Base-by-base conservation (phyloP, 2,329 filamentous ascomycete genomes). In the Reticulascus tulasneorum region DNA sequence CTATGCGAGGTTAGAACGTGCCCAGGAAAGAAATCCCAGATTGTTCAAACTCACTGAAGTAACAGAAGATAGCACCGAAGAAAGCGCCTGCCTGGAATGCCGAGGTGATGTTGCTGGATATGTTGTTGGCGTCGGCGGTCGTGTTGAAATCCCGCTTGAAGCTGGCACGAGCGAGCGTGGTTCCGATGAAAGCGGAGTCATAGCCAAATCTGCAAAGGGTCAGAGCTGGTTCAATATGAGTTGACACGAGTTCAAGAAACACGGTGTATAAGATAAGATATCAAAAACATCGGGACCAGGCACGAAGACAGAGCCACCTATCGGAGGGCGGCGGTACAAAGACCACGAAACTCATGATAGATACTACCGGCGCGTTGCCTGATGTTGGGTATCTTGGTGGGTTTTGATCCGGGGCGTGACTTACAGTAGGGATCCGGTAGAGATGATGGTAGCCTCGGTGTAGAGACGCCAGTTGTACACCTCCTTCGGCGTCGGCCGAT, bases 401-500 rank as follows among this genome's bases (percentile, higher is more conserved):
- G 8, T 18, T 18, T 19, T 29, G 16, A 5, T 19, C 30, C n/a
- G n/a, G n/a, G n/a, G n/a, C n/a, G n/a, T n/a, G n/a, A 40, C 58
- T 40, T 47, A 63, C 55, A 68, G 57, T 12, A 68, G 30, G 2
- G 64, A 66, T 11, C 71, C 70, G 13, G 66, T 67, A 5, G 70
- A 63, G 29, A 74, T 71, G 20, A 73, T 58, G n/a, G 64, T 48
- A 0, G 67, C 63, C 29, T 69, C 63, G 6, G 54, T 57, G 46
- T 75, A 75, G 16, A 75, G 53, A 4, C 64, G 60, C 64, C 64
- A 69, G 43, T 74, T 75, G 54, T 74, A 74, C 44, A 76, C 72
- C 54, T 74, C 69, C 40, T 65, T 62, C 15, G 73, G 73, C 44
- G 71, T 77, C 18, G 72, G 72, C 46, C 73, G 62, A 51, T 77